Evolutionary conservation across 768 basidiomycete genomes (phyloP), one percentile per base, ranked within the genome.

Genomic region (Russula emetica): DNA sequence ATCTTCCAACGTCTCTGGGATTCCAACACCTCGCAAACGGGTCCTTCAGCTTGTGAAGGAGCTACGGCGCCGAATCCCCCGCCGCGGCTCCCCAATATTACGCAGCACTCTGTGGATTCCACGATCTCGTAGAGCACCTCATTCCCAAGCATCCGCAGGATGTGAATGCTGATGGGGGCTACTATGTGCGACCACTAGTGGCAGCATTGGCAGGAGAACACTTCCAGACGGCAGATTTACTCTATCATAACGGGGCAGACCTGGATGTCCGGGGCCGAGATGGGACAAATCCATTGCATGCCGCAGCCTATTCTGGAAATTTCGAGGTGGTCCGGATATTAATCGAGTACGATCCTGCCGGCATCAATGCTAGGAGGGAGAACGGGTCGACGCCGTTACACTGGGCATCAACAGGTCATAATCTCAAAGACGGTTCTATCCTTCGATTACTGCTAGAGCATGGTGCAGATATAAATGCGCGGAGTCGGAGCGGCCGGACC

Each of bases 171-270:
- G 3, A 2, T 30, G 55, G 55, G 5, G 55, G 55, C 16, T 24
- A 13, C 6, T 45, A n/a, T 20, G 2, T 28, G 20, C n/a, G 28
- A n/a, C 55, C 55, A 57, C 6, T 20, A 10, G 26, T 42, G 16
- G 55, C 55, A 10, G 55, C 55, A 24, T 38, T 55, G 38, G 20
- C 34, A 36, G 11, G 13, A 13, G 22, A 6, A 9, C 34, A 54
- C 53, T 24, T 54, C 32, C n/a, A 54, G n/a, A 13, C 34, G n/a
- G 53, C 53, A 54, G 11, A 54, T 10, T 22, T 54, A 22, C 53
- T 54, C 28, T n/a, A 14, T 54, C 53, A 6, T n/a, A n/a, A 10
- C n/a, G 34, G 53, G 2, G 22, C 32, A 34, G 22, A 34, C n/a
- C 10, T 8, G n/a, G 11, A 36, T 8, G 10, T 9, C 20, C n/a